Base-by-base conservation (phyloP, 441 rosid species). In the Populus hybrid region DNA sequence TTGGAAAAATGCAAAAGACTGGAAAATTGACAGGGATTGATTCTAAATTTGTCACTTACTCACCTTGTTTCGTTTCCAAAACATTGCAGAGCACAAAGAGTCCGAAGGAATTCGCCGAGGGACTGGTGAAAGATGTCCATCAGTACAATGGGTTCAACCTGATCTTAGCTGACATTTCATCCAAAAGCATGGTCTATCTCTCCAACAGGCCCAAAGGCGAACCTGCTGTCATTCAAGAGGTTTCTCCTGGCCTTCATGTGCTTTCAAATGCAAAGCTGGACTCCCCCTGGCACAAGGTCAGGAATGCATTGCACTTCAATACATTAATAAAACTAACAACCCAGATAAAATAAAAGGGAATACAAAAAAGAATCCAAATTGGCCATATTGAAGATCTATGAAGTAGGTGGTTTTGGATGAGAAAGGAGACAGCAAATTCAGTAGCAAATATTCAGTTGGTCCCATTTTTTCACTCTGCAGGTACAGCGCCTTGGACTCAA, bases 101-200 rank as follows among this genome's bases (percentile, higher is more conserved):
- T 76, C 97, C 92, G 0, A 82, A 78, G 82, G 89, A 87, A 79
- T 91, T 90, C 76, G 97, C 92, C 7, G 80, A 86, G 71, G 79
- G 78, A 76, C 78, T 91, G 79, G 83, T 18, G 74, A 82, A 75
- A 42, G 87, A 83, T 57, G 91, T 85, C 7, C 90, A 85, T 57
- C 82, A 76, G 63, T 90, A 88, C 85, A 91, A 90, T 50, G 97
- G 97, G 21, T 91, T 91, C 75, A 90, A 91, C 82, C 87, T 91
- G 70, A 85, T 91, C 50, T 11, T 89, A 67, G 91, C 90, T 0
- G 94, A 91, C 70, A 79, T 89, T 57, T 53, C 84, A 71, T 83
- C 91, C 63, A 86, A 79, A 71, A 70, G 81, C 28, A 91, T 91
- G 97, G 83, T 90, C 23, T 90, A 91, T 75, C 35, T 87, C 83